Evolutionary conservation across 768 basidiomycete genomes (phyloP).

Genomic region (Lactifluus subvellereus): DNA sequence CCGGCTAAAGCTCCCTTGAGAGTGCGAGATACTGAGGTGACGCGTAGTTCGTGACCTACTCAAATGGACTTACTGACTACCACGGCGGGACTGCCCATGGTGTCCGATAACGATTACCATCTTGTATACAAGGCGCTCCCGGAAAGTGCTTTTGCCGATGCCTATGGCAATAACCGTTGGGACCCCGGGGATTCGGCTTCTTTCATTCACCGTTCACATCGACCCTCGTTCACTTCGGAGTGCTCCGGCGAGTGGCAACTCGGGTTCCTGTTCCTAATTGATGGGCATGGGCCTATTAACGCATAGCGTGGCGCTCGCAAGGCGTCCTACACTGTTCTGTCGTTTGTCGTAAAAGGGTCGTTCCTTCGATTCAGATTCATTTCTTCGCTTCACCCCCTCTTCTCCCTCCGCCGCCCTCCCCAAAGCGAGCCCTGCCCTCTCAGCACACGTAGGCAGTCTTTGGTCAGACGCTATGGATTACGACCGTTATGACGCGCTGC

Average conservation of each 20-base stretch:
- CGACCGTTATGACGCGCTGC: slow-evolving; percentile 40
- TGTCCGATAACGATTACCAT: too few relatives aligned
- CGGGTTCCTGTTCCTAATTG: not conserved
- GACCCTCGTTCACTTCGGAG: not conserved
- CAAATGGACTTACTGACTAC: too few relatives aligned
- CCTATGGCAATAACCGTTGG: not conserved
- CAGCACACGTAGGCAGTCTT: not conserved
- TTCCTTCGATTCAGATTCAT: not conserved
- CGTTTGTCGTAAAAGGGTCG: slow-evolving; percentile 15
- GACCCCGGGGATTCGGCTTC: slow-evolving; percentile 1
- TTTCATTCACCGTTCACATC: not conserved
- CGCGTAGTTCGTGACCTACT: too few relatives aligned
- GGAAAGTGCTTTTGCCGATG: not conserved
- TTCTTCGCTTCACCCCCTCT: not conserved
- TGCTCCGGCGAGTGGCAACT: not conserved
- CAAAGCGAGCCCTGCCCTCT: not conserved
- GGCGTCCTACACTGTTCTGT: not conserved
- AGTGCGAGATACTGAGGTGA: not conserved
- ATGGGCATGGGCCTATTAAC: not conserved
- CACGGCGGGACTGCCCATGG: not conserved
- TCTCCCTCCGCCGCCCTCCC: not conserved
- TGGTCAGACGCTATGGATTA: slow-evolving; percentile 31
- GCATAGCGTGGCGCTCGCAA: not conserved
- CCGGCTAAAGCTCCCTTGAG: not conserved
- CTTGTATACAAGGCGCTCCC: not conserved